Evolutionary conservation across 129 eudicot genomes (phyloP).

Genomic region (Centella asiatica): DNA sequence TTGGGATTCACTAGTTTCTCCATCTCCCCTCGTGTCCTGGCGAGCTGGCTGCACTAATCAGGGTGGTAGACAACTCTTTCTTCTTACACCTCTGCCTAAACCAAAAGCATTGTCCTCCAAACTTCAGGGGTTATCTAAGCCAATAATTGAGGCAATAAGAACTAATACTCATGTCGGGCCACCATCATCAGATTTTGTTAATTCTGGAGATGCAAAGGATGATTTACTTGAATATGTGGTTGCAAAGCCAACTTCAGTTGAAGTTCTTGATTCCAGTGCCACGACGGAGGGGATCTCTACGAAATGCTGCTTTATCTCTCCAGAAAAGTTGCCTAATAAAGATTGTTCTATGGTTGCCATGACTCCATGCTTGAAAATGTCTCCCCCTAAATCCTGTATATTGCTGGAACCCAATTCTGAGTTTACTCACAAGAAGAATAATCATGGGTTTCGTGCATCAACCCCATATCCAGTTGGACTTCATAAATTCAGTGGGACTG

Average conservation of each 20-base stretch:
- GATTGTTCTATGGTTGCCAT: slow-evolving; percentile 31
- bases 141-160: slow-evolving; percentile 14
- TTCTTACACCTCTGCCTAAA: slow-evolving; percentile 76
- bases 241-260: slow-evolving; percentile 16
- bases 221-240: slow-evolving; percentile 12
- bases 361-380: slow-evolving; percentile 73
- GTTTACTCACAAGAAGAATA: slow-evolving; percentile 24
- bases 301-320: slow-evolving; percentile 25
- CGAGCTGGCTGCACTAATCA: slow-evolving; percentile 53
- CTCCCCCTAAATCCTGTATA: slow-evolving; percentile 74
- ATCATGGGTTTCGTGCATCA: slow-evolving; percentile 19
- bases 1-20: slow-evolving; percentile 62
- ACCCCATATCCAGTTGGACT: slow-evolving; percentile 32
- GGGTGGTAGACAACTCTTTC: slow-evolving; percentile 64
- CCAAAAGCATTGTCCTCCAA: slow-evolving; percentile 40
- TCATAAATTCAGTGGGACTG: slow-evolving; percentile 16
- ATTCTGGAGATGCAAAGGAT: slow-evolving; percentile 11
- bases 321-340: slow-evolving; percentile 25
- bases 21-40: slow-evolving; percentile 98
- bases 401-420: slow-evolving; percentile 64
- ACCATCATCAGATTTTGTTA: slow-evolving; percentile 12
- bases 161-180: slow-evolving; percentile 10
- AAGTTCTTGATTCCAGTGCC: slow-evolving; percentile 17
- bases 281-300: slow-evolving; percentile 14
- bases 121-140: slow-evolving; percentile 33